Evolutionary conservation across 1,284 basidiomycete species (phyloP).

Genomic region (Cryptococcus deneoformans): DNA sequence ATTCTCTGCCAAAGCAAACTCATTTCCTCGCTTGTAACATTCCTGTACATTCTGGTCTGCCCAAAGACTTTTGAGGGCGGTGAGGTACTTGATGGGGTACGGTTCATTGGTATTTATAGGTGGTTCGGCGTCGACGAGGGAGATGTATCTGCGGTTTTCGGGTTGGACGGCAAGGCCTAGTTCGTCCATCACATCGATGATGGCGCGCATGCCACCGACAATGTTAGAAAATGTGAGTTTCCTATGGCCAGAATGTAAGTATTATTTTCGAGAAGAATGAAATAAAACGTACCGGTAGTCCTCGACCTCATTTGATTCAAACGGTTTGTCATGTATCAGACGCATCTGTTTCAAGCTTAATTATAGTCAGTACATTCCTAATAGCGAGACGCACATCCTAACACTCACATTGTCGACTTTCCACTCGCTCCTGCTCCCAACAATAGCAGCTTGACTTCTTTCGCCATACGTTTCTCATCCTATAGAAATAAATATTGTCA

Average conservation of each 20-base stretch:
- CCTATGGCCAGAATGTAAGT: conserved; percentile 46
- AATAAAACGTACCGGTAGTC: conserved; percentile 31
- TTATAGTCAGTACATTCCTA: neutral
- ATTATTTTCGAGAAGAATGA: neutral
- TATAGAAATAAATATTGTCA: conserved; percentile 35
- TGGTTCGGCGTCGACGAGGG: conserved; percentile 64
- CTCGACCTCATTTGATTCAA: conserved; percentile 40
- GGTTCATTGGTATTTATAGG: conserved; percentile 74
- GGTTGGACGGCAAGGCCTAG: conserved; percentile 70
- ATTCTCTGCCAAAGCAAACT: conserved; percentile 29
- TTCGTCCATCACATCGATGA: conserved; percentile 85
- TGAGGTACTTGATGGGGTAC: conserved; percentile 25
- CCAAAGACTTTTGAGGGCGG: conserved; percentile 72
- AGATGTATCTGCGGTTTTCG: conserved; percentile 56
- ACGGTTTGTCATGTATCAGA: conserved; percentile 41
- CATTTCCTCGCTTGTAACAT: conserved; percentile 54
- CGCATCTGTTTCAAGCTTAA: conserved; percentile 44
- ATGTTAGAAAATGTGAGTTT: conserved; percentile 91
- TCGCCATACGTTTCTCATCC: conserved; percentile 64
- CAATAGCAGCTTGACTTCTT: conserved; percentile 81
- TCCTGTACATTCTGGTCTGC: conserved; percentile 68
- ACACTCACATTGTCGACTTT: conserved; percentile 66
- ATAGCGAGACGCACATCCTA: conserved; percentile 56
- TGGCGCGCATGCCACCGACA: conserved; percentile 73
- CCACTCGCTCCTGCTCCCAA: conserved; percentile 92